Evolutionary conservation across 2,329 filamentous ascomycete genomes (phyloP), one percentile per base, ranked within the genome.

Genomic region (Curvularia sp.): DNA sequence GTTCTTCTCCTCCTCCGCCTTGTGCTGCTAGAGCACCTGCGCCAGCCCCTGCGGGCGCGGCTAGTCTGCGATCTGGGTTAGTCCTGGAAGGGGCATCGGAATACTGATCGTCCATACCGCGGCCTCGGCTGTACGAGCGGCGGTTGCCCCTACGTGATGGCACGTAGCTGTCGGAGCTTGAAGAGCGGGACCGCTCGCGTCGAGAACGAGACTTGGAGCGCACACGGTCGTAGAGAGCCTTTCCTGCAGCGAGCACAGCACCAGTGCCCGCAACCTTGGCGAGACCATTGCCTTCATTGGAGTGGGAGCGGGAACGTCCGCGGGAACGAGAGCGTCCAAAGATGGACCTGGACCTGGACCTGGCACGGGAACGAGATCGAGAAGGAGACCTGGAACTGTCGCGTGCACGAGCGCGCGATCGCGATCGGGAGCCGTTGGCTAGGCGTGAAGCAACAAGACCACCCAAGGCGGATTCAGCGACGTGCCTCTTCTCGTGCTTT

Each of bases 391-490:
- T 64, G 34, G 80, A 80, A 4, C 74, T 76, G 39, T 76, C 77
- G 42, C 78, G 78, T 68, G 77, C 73, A 49, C 74, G 76, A 55
- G 47, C 61, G 47, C 68, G 68, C 84, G 88, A 80, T 83, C 86
- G 71, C 83, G 87, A 74, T 87, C 89, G 72, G 84, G 86, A 76
- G 19, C 93, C 93, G 72, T 97, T 93, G 74, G 96, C 86, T 60
- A 97, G 80, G 53, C 91, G 89, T 78, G 93, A 96, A 43, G 92
- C 90, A 30, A 94, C 87, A 45, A 97, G 84, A 77, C 94, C 94
- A 71, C 93, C 93, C 59, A 97, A 86, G 54, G 96, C 93, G 36
- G 93, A 91, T 76, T 96, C 92, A 39, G 93, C 83, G 55, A 97
- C 84, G 69, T 95, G 90, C 47, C 92, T 87, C 79, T 93, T 96